Evolutionary conservation across 2,329 filamentous ascomycete species (phyloP).

Genomic region (Davidsoniella eucalypti): DNA sequence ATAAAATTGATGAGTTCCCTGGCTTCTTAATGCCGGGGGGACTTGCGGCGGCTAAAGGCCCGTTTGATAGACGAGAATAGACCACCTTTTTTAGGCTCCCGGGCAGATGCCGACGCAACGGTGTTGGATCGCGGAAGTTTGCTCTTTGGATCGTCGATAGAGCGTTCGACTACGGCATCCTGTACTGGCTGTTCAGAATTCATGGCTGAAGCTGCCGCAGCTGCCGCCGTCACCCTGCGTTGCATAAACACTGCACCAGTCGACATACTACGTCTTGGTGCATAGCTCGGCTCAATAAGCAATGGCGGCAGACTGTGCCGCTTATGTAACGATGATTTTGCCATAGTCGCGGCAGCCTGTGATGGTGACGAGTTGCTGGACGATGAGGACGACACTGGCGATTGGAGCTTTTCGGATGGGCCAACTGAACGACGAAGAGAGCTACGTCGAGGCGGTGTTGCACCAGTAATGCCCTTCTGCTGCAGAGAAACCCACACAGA

Average conservation of each 20-base stretch:
- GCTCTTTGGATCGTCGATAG: not conserved
- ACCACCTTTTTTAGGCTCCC: slow-evolving; percentile 8
- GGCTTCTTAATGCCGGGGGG: not conserved
- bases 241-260: slow-evolving; percentile 17
- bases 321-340: not conserved
- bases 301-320: slow-evolving; percentile 4
- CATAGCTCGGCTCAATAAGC: not conserved
- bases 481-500: slow-evolving; percentile 17
- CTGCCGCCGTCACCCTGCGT: slow-evolving; percentile 8
- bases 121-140: no score
- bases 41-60: slow-evolving; percentile 11
- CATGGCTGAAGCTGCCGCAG: not conserved
- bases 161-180: not conserved
- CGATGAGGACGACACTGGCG: not conserved
- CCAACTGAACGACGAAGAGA: slow-evolving; percentile 4
- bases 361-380: slow-evolving; percentile 1
- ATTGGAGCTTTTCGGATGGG: slow-evolving; percentile 1
- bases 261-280: slow-evolving; percentile 15
- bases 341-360: not conserved
- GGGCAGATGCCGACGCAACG: no score
- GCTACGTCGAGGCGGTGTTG: slow-evolving; percentile 3
- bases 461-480: slow-evolving; percentile 13
- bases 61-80: slow-evolving; percentile 13
- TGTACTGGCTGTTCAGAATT: no score
- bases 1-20: not conserved